Conservation (phyloP, 768 basidiomycete genomes). For the Lactifluus hygrophoroides region DNA sequence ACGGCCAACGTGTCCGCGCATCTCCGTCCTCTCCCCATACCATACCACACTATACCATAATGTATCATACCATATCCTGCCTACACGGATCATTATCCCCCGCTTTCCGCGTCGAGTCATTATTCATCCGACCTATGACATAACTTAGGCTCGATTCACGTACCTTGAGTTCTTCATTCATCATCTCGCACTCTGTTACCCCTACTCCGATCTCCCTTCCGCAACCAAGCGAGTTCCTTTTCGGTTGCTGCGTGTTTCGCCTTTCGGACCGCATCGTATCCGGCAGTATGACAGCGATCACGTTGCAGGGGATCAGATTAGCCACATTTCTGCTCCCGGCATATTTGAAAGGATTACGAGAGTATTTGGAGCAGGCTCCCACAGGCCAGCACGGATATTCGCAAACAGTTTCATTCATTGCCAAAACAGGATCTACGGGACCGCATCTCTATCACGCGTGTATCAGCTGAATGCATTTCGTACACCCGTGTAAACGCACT, state of each 20-base stretch:
- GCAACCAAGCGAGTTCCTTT: constrained; percentile 1
- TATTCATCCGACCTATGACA: constrained; percentile 16
- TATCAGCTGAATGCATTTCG: constrained; percentile 19
- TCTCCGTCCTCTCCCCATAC: constrained; percentile 17
- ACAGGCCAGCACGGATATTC: constrained; percentile 13
- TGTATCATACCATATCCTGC: constrained; percentile 9
- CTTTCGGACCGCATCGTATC: constrained; percentile 11
- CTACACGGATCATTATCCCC: constrained; percentile 18
- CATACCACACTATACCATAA: constrained; percentile 10
- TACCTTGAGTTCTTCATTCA: constrained; percentile 18
- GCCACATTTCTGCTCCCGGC: constrained; percentile 11
- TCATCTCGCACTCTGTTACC: constrained; percentile 7
- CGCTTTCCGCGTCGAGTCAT: constrained; percentile 13
- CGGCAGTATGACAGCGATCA: constrained; percentile 14
- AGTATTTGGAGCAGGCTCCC: constrained; percentile 16
- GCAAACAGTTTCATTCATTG: constrained; percentile 17
- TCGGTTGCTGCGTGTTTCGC: not conserved
- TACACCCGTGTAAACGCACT: constrained; percentile 17
- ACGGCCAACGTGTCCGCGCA: constrained; percentile 17
- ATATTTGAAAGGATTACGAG: constrained; percentile 15
- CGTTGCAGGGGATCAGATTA: constrained; percentile 11
- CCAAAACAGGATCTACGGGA: constrained; percentile 15
- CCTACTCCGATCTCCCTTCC: not conserved
- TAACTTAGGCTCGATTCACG: constrained; percentile 19
- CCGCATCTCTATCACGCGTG: constrained; percentile 14